Percentiles rank a stretch among this genome's conserved stretches.
Evolutionary conservation across 495 filamentous ascomycete species (phyloP).

Genomic region (Xylaria acuta): DNA sequence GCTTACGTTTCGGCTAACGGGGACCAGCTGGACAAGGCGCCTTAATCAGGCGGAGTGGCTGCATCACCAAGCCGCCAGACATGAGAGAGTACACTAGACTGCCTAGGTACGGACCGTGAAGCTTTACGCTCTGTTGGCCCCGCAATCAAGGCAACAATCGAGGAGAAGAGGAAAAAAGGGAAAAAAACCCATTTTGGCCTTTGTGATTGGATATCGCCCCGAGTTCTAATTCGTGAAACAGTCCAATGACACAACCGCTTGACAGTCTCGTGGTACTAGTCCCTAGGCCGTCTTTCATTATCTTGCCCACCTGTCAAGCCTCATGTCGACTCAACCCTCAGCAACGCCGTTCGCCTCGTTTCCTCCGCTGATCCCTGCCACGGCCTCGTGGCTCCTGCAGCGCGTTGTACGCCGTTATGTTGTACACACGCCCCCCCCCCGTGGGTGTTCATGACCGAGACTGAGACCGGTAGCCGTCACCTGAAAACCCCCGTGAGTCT

Average conservation of each 20-base stretch:
- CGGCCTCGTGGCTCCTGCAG: not conserved
- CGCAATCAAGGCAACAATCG: conserved; percentile 10
- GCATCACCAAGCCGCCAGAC: not conserved
- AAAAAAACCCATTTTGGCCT: not conserved
- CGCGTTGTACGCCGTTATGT: not conserved
- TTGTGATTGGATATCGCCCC: conserved; percentile 2
- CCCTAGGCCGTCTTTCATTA: not conserved
- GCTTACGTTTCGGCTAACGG: not conserved
- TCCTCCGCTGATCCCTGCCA: not conserved
- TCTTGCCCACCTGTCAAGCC: not conserved
- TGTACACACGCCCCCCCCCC: not conserved
- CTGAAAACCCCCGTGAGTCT: too few relatives aligned
- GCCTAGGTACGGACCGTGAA: not conserved
- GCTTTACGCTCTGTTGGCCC: not conserved
- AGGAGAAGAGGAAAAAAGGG: not conserved
- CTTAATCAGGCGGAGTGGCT: conserved; percentile 4
- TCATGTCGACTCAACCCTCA: not conserved
- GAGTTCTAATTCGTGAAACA: not conserved
- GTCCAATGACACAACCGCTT: not conserved
- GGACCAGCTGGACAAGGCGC: not conserved
- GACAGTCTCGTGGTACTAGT: not conserved
- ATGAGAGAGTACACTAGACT: conserved; percentile 7
- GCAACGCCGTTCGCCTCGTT: conserved; percentile 9
- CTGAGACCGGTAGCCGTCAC: not conserved
- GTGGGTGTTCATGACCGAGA: not conserved